Conservation (phyloP, 2,329 filamentous ascomycete genomes). For the Aureobasidium mangrovei region DNA sequence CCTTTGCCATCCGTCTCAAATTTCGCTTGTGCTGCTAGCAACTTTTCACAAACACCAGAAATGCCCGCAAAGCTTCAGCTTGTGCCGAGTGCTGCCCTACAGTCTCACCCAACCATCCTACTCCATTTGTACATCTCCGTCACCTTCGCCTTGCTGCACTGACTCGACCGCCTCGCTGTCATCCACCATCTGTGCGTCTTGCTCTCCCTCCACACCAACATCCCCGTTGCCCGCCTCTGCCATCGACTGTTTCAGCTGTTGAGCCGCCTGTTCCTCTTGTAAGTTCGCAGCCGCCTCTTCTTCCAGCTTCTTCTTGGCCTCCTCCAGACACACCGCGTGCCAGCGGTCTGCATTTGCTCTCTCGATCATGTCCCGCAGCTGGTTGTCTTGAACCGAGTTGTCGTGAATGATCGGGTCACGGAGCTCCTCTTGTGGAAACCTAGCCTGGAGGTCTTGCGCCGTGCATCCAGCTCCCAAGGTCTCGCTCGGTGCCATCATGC, state of each 20-base stretch:
- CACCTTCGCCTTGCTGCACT: constrained; percentile 14
- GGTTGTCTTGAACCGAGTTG: constrained; percentile 62
- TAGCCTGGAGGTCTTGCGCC: constrained; percentile 49
- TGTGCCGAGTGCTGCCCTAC: not conserved
- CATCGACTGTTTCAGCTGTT: constrained; percentile 6
- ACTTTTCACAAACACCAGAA: not conserved
- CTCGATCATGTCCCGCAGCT: constrained; percentile 56
- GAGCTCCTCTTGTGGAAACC: constrained; percentile 47
- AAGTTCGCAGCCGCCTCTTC: constrained; percentile 18
- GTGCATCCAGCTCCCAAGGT: constrained; percentile 48
- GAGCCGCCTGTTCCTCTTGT: constrained; percentile 7
- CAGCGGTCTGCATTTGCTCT: constrained; percentile 63
- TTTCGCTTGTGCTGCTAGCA: constrained; percentile 2
- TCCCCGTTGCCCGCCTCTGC: constrained; percentile 9
- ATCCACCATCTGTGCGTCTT: constrained; percentile 15
- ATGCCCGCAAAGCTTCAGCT: not conserved
- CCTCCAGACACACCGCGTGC: constrained; percentile 39
- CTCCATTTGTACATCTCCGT: constrained; percentile 19
- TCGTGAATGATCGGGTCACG: constrained; percentile 60
- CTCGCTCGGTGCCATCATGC: constrained; percentile 22
- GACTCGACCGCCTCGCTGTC: constrained; percentile 15
- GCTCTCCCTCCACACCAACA: constrained; percentile 11
- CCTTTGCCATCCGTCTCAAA: constrained; percentile 5
- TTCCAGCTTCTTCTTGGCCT: constrained; percentile 32
- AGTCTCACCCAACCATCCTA: not conserved